These are phyloP conservation scores for Bryum argenteum DNA, from an alignment of 225 moss, liverwort and hornwort species.

Conservation along the genomic window DNA sequence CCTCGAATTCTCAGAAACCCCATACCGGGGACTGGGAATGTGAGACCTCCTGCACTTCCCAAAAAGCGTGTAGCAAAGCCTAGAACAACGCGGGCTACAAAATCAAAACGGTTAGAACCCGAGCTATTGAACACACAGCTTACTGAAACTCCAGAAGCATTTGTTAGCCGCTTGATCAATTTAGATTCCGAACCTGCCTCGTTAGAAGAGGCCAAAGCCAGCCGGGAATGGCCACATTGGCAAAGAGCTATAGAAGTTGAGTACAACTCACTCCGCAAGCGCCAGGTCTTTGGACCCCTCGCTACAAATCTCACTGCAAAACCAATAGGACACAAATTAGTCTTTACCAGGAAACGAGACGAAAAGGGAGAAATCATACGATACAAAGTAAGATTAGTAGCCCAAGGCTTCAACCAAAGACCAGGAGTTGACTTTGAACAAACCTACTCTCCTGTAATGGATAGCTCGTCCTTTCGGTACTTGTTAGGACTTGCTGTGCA, in stretches of 20 bases:
- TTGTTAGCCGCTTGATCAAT: no score
- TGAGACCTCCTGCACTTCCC: no score
- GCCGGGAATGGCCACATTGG: neutral
- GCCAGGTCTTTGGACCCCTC: neutral
- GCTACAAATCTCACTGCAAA: neutral
- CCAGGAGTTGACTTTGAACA: neutral
- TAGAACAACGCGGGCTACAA: no score
- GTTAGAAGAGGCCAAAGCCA: no score
- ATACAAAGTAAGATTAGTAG: neutral
- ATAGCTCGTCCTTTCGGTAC: neutral
- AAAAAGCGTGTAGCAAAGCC: no score
- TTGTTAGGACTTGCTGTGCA: neutral
- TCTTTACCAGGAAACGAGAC: neutral
- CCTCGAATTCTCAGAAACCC: neutral
- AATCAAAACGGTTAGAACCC: no score
- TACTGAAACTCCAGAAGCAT: no score
- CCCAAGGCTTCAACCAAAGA: neutral
- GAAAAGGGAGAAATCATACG: neutral
- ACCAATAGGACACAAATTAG: neutral
- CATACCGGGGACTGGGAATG: neutral
- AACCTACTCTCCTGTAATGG: neutral
- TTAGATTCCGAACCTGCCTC: no score
- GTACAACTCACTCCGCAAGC: neutral
- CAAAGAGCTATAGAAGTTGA: neutral
- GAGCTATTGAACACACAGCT: no score